Base-by-base conservation (phyloP, 2,329 filamentous ascomycete species). In the Sphaerulina musiva region DNA sequence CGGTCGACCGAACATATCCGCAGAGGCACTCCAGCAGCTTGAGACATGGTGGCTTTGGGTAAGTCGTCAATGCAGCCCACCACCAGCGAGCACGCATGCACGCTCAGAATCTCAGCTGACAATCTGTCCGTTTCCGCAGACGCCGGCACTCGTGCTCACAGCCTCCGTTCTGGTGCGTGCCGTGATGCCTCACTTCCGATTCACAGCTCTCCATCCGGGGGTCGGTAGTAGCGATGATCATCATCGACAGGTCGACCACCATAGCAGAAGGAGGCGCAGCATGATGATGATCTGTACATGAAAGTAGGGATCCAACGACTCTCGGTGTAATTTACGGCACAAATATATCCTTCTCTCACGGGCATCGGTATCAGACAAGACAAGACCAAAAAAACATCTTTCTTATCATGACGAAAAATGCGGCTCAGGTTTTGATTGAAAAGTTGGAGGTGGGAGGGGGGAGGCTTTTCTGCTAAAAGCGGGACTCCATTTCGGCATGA, bases 1-100 rank as follows among this genome's bases (percentile, higher is more conserved):
- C 8, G 20, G 2, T 34, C 69, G 71, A 32, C 78, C 82, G n/a
- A 39, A 40, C 20, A 29, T 44, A 46, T n/a, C 38, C 46, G 46
- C 44, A 6, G 23, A 44, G 8, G 41, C 41, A 29, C 14, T 44
- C 6, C 20, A 12, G 10, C 14, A 20, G 41, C 20, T 44, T 23
- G 20, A 44, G 10, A 23, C 48, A 47, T 51, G 44, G 47, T 57
- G 44, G 47, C 48, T 54, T 39, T 54, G 43, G 48, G 47, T 57
- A 36, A 51, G 55, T 54, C n/a, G 23, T 20, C 44, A 43, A 10
- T 20, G n/a, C 7, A 34, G 45, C 14, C 29, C 14, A n/a, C 31
- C 44, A 47, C 31, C 31, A 10, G 45, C 45, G 45, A 4, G 31
- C 14, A 17, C 14, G 14, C 14, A 17, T 17, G 26, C 36, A 38